Base-by-base conservation (phyloP, 139 green algal genomes). In the Chlorella sorokiniana region DNA sequence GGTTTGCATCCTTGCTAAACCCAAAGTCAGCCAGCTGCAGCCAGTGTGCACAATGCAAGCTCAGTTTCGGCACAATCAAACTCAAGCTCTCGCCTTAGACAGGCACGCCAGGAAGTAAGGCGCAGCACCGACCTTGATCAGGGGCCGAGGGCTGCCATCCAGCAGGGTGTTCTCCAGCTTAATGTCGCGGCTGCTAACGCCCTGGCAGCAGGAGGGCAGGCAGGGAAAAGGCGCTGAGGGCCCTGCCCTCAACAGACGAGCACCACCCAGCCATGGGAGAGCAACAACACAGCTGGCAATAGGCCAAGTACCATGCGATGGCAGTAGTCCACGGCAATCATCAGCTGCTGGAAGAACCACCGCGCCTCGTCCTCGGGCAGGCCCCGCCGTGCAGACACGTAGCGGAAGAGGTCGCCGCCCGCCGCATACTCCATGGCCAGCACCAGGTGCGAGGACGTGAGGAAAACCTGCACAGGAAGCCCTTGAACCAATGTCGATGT, bases 261-360 rank as follows among this genome's bases (percentile, higher is more conserved):
- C 48, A 59, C 48, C 48, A 59, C 40, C 6, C 38, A 20, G 25
- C 40, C 0, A 27, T 16, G 7, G 6, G 7, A 70, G 23, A 29
- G 7, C 10, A 70, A 27, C 25, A 11, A 14, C 10, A 27, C 9
- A n/a, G 1, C 23, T 27, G 11, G 23, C 59, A 37, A 61, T 38
- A 31, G 22, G 29, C 11, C n/a, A 37, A 88, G 4, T 88, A 88
- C 92, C 83, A 94, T 92, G 33, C 85, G 81, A 89, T 99, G 96
- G 84, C 95, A 97, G 88, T 99, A 99, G 81, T 97, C 94, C 48
- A 99, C 88, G 37, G 93, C 95, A 3, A 97, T 90, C 11, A 98
- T 93, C 6, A 99, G 91, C 90, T 99, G 96, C 90, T 99, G 96
- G 86, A 99, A 99, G 86, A 99, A 99, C 93, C 95, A 99, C 14